phyloP scores from a whole-genome alignment of 2,329 filamentous ascomycete species.

The Xylaria sp. region DNA sequence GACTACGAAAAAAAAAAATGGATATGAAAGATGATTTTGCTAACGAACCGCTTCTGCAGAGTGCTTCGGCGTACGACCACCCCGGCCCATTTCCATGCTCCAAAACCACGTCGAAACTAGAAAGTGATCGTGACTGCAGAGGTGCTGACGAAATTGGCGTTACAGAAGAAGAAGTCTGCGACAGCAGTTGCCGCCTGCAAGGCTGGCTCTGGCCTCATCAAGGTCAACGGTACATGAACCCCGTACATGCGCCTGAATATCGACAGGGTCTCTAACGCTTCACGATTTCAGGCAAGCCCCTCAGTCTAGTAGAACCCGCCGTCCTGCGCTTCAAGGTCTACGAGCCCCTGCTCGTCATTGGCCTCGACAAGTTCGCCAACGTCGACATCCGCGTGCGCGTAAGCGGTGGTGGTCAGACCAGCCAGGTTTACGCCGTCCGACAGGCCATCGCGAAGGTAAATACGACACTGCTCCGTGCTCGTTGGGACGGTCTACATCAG shows the following conservation, averaged over 20 bases:
- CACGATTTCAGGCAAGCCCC: constrained; percentile 83
- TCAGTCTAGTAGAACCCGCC: constrained; percentile 93
- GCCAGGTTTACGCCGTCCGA: constrained; percentile 88
- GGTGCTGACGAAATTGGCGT: constrained; percentile 32
- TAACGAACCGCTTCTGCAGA: constrained; percentile 32
- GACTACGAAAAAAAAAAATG: background rate
- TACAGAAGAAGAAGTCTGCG: constrained; percentile 39
- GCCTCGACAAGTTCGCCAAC: constrained; percentile 95
- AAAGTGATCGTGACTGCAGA: constrained; percentile 10
- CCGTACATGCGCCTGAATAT: background rate
- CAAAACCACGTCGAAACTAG: background rate
- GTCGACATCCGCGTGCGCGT: constrained; percentile 99
- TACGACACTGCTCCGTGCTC: constrained; percentile 3
- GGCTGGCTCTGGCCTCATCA: constrained; percentile 75
- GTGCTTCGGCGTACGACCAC: constrained; percentile 40
- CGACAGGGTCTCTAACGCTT: constrained; percentile 21
- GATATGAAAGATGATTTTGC: constrained; percentile 13
- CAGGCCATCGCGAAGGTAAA: constrained; percentile 86
- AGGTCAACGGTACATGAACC: constrained; percentile 37
- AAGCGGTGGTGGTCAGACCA: constrained; percentile 86
- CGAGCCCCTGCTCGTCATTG: constrained; percentile 97
- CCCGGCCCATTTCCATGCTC: background rate
- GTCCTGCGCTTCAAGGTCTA: constrained; percentile 97
- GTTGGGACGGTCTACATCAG: background rate
- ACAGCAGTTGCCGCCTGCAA: constrained; percentile 40